Evolutionary conservation across 2,329 filamentous ascomycete species (phyloP).

Genomic region (Fusarium annulatum): DNA sequence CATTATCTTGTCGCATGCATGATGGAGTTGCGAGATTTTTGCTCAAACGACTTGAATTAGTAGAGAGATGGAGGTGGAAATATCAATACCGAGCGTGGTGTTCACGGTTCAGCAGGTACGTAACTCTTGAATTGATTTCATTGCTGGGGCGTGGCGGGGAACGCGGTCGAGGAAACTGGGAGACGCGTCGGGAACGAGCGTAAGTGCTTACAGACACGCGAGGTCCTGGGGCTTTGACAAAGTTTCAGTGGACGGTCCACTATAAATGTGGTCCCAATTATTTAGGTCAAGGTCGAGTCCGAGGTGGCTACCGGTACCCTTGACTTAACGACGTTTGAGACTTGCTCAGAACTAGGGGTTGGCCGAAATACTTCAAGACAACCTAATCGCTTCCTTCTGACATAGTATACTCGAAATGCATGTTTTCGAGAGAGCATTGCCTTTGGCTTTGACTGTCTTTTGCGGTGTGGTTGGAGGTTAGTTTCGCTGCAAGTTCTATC

Average conservation of each 20-base stretch:
- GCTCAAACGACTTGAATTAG: not conserved
- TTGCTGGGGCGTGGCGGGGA: conserved; percentile 31
- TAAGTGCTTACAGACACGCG: conserved; percentile 7
- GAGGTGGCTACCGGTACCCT: not conserved
- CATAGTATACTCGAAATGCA: conserved; percentile 42
- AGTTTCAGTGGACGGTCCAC: conserved; percentile 7
- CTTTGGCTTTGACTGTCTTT: conserved; percentile 51
- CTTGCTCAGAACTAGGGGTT: not conserved
- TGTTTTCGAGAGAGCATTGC: conserved; percentile 50
- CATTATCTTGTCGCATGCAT: conserved; percentile 44
- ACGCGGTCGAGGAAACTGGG: conserved; percentile 41
- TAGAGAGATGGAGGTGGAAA: conserved; percentile 4
- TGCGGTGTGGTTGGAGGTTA: conserved; percentile 53
- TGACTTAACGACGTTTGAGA: not conserved
- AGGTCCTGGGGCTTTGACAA: not conserved
- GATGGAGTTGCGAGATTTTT: not conserved
- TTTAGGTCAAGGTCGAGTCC: not conserved
- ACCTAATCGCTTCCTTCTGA: not conserved
- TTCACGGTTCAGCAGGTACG: conserved; percentile 12
- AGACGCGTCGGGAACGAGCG: conserved; percentile 44
- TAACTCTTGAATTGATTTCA: conserved; percentile 37
- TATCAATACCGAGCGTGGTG: conserved; percentile 13
- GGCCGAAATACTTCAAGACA: not conserved
- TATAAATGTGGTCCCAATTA: conserved; percentile 2
- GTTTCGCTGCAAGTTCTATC: conserved; percentile 11